Conservation (phyloP, 768 basidiomycete species). For the Paxillus involutus region DNA sequence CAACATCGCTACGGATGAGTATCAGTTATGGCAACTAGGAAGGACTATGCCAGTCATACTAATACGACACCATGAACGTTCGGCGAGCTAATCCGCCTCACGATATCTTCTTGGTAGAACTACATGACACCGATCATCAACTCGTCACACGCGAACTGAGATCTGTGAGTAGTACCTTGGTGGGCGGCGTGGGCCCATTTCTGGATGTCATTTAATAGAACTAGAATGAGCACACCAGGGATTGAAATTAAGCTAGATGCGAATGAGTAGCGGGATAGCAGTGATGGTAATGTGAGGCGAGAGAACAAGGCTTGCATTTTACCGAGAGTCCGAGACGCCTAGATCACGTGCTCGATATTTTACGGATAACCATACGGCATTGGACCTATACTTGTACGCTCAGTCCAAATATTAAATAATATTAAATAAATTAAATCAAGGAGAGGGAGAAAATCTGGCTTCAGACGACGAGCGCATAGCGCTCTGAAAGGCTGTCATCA, state of each 20-base stretch:
- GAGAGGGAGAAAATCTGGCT: too few species aligned
- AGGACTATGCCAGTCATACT: constrained; percentile 38
- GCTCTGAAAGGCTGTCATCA: too few species aligned
- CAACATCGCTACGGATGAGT: constrained; percentile 68
- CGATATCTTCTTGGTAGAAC: constrained; percentile 72
- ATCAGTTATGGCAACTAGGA: constrained; percentile 8
- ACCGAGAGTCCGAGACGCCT: background rate
- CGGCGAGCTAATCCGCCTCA: constrained; percentile 44
- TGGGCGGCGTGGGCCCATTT: constrained; percentile 23
- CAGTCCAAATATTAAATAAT: too few species aligned
- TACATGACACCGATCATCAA: constrained; percentile 19
- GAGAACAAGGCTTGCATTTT: background rate
- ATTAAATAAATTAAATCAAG: too few species aligned
- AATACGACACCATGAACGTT: constrained; percentile 60
- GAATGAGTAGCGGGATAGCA: background rate
- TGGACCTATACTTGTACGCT: too few species aligned
- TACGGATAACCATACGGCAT: background rate
- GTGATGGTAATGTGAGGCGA: constrained; percentile 1
- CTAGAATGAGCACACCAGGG: background rate
- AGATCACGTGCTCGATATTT: background rate
- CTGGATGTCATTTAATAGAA: constrained; percentile 25
- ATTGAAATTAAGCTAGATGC: background rate
- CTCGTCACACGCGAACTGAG: background rate
- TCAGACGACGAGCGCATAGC: too few species aligned
- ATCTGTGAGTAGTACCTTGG: constrained; percentile 28